Evolutionary conservation across 352 stramenopile genomes (phyloP).

Genomic region (Phytopythium montanum): DNA sequence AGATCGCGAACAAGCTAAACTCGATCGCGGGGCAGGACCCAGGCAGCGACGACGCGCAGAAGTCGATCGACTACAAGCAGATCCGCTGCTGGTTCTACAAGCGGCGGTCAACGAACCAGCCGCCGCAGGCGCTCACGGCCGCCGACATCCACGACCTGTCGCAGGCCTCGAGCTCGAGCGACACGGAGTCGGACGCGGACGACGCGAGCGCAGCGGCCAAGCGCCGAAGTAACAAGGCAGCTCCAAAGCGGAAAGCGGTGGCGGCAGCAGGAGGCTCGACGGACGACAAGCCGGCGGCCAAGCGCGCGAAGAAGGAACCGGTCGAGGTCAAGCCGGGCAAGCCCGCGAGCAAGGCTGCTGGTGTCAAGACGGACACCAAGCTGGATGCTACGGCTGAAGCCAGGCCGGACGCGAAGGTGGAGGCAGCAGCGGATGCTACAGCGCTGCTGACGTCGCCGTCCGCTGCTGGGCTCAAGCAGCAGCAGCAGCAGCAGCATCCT

Average conservation of each 20-base stretch:
- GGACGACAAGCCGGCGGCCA: conserved; percentile 22
- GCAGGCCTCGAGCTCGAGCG: conserved; percentile 54
- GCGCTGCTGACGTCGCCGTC: conserved; percentile 4
- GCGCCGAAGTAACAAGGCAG: conserved; percentile 8
- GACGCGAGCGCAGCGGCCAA: conserved; percentile 18
- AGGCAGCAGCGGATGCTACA: not conserved
- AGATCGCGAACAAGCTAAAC: conserved; percentile 69
- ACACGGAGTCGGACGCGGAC: conserved; percentile 69
- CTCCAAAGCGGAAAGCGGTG: conserved; percentile 25
- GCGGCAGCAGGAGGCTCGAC: not conserved
- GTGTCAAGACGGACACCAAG: not conserved
- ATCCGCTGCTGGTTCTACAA: conserved; percentile 89
- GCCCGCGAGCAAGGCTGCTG: not conserved
- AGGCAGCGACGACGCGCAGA: conserved; percentile 50
- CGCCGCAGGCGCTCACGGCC: conserved; percentile 57
- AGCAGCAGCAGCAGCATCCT: conserved; percentile 28
- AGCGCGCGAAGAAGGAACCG: conserved; percentile 33
- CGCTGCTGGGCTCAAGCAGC: conserved; percentile 20
- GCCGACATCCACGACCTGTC: conserved; percentile 50
- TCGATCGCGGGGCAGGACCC: conserved; percentile 53
- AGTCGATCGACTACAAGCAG: conserved; percentile 84
- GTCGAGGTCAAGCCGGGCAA: not conserved
- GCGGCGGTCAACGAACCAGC: conserved; percentile 70
- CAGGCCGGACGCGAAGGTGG: conserved; percentile 11
- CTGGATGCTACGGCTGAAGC: conserved; percentile 9